These are phyloP conservation scores for Pichia paraexigua DNA, from an alignment of 805 yeast species.

Conservation along the genomic window DNA sequence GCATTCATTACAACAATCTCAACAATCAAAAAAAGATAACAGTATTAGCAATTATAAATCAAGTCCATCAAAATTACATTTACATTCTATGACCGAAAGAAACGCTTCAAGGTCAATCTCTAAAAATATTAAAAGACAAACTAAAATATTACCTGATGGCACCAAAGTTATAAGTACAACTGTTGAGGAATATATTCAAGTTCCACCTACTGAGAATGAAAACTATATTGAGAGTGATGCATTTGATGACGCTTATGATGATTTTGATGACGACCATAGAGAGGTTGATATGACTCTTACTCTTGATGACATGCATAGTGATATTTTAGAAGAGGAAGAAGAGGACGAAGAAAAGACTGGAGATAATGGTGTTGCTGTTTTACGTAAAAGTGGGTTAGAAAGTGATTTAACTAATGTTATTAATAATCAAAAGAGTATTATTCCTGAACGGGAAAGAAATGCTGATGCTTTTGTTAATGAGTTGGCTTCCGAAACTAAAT, in stretches of 20 bases:
- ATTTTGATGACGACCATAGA: constrained; percentile 4
- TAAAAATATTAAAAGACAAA: constrained; percentile 9
- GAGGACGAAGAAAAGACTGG: not conserved
- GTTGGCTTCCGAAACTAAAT: constrained; percentile 32
- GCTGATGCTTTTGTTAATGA: constrained; percentile 21
- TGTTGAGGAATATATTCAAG: constrained; percentile 16
- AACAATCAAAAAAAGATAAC: not conserved
- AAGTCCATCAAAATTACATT: not conserved
- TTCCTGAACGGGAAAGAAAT: not conserved
- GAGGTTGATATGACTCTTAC: constrained; percentile 3
- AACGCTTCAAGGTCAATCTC: not conserved
- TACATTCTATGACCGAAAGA: not conserved
- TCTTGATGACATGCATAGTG: constrained; percentile 5
- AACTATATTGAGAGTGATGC: constrained; percentile 1
- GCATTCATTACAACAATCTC: not conserved
- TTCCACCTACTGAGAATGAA: constrained; percentile 16
- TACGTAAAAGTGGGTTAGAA: not conserved
- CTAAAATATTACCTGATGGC: constrained; percentile 11
- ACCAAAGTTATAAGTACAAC: constrained; percentile 10
- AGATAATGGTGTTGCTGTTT: not conserved
- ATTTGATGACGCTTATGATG: constrained; percentile 6
- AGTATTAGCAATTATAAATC: not conserved
- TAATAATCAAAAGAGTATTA: not conserved
- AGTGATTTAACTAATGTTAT: not conserved
- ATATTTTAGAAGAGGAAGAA: constrained; percentile 2